Evolutionary conservation across 352 stramenopile genomes (phyloP), one percentile per base, ranked within the genome.

Genomic region (Phytophthora meadii): DNA sequence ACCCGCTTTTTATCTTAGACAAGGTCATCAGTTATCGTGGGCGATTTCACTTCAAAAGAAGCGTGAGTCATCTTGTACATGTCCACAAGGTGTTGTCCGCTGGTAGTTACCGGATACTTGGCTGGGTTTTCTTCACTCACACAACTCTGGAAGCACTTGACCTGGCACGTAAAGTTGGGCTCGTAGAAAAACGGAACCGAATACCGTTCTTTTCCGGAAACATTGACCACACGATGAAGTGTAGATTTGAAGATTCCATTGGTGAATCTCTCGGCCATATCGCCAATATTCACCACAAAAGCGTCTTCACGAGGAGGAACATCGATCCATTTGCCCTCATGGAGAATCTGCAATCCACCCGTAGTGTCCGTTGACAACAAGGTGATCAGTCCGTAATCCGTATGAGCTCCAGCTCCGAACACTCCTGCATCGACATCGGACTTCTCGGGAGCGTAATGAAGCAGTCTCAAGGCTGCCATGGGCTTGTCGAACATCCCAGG

Each of bases 121-220:
- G 79, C 44, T 25, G 79, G 77, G 50, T 77, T 77, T 14, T 70
- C 65, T 9, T 55, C 65, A 46, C 59, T 84, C 41, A 87, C 74
- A 56, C 81, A 92, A 44, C 77, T 89, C 24, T 75, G 69, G 32
- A 92, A 84, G 52, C 77, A 88, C 63, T 79, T 72, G 24, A 92
- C 83, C 30, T 70, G 60, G 61, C 83, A 92, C 37, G 77, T 79
- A 44, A 86, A 92, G 61, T 92, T 89, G 14, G 83, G 83, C 46
- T 92, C 83, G 57, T 88, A 92, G 54, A 92, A 92, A 64, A 92
- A 90, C 32, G 83, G 81, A n/a, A 90, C 70, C n/a, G 83, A 92
- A 74, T 87, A 92, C 7, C 83, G 81, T 39, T 92, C 81, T 28
- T 73, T 70, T 12, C 83, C 83, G 9, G 68, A 79, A 4, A 64